Base-by-base conservation (phyloP, 2,329 filamentous ascomycete genomes). In the Botrytis galanthina region DNA sequence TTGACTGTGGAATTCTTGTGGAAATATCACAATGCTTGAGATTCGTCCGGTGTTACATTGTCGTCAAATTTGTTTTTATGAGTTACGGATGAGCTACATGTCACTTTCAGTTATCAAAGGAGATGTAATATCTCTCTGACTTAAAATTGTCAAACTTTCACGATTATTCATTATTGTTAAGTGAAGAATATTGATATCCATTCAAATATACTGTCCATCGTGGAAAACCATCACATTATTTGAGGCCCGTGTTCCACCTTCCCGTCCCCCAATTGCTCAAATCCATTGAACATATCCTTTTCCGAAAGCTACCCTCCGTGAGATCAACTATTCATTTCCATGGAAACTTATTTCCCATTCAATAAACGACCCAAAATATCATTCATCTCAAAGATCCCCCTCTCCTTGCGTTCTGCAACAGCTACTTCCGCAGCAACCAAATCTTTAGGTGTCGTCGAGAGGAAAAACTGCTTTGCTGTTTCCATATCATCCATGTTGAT, bases 1-100 rank as follows among this genome's bases (percentile, higher is more conserved):
- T 26, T n/a, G 8, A 39, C 4, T 16, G 4, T 39, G 5, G 12
- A 12, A 3, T 0, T 1, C 0, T 9, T 12, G 7, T 44, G 4
- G 39, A 26, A 29, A 20, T 5, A 22, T 44, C 2, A 44, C 16
- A 0, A 18, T 20, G 5, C 14, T 9, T 20, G 37, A 29, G 16
- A 8, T 2, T 44, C 2, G 0, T 10, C 9, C 61, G 4, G 26
- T 22, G 9, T 32, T 44, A 12, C 16, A 8, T 32, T 7, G 8
- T 26, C 4, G 18, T 32, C 3, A 8, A 9, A 12, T 12, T 44
- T 18, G 16, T 9, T 20, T 20, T 29, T 4, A 46, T 64, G 9
- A 12, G 1, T 46, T 16, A 29, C 9, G 20, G n/a, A 5, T 29
- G 5, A 4, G 2, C 8, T 10, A 22, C 1, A 32, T 22, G 1